Evolutionary conservation across 352 stramenopile species (phyloP), one percentile per base, ranked within the genome.

Genomic region (Halophytophthora polymorphica): DNA sequence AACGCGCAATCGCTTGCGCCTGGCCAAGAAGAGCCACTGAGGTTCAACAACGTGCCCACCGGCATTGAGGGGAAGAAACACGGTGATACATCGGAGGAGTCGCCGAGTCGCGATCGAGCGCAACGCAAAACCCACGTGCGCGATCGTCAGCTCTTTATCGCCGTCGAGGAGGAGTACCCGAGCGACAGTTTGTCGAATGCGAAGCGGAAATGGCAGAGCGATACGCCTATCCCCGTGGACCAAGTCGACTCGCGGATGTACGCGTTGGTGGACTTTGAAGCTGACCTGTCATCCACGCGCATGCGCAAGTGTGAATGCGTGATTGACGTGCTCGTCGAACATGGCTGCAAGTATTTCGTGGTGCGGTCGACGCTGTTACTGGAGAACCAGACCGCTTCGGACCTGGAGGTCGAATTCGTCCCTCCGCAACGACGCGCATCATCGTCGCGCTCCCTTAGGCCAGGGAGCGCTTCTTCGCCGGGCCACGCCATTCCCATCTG

Each of bases 261-360:
- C 62, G 78, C 80, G 6, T 61, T 93, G 5, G 73, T 89, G 18
- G 79, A 90, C 47, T 55, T 69, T 38, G 71, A 89, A 64, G 61
- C 64, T 2, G 79, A 89, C 31, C 51, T 61, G 15, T 57, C 63
- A 4, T 64, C 66, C 2, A 63, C 60, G 5, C 60, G 61, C 34
- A 78, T 86, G 58, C 71, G 74, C 34, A 90, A 90, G 44, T 93
- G 83, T 31, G 85, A 95, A 56, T 93, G 83, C 43, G 74, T 91
- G 28, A 90, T 95, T 49, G 85, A 93, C 42, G 83, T 95, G 3
- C 51, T 90, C 12, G 74, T 95, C 7, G 79, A 95, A 47, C 78
- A 77, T 36, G 85, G 85, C n/a, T 90, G 80, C 63, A 95, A 95
- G 53, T 83, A 88, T 51, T 90, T 95, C 47, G 79, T 93, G 17